phyloP scores from a whole-genome alignment of 2,329 filamentous ascomycete species.

The Hypoxylon sp. region DNA sequence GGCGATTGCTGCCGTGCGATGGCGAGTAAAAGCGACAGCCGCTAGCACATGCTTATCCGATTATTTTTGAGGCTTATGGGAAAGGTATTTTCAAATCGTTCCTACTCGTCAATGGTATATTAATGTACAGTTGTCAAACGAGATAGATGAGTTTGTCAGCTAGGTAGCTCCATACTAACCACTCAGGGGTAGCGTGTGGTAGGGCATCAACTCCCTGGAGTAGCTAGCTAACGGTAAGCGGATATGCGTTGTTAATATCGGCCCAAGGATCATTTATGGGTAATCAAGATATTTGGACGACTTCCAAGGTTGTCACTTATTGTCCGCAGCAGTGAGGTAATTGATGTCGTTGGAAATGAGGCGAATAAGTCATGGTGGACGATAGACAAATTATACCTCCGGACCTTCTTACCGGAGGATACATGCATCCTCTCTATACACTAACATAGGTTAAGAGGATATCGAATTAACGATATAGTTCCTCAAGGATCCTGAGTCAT shows the following conservation, averaged over 20 bases:
- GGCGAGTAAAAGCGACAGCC: constrained; percentile 33
- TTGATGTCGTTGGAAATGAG: constrained; percentile 16
- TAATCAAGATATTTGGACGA: constrained; percentile 7
- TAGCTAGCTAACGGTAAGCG: constrained; percentile 8
- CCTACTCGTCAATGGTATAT: constrained; percentile 16
- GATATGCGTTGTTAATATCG: constrained; percentile 12
- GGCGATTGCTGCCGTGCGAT: constrained; percentile 13
- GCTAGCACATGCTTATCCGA: constrained; percentile 42
- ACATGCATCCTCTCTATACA: not conserved
- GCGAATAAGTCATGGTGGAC: not conserved
- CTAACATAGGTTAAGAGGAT: constrained; percentile 4
- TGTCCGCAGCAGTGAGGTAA: constrained; percentile 20
- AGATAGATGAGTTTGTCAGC: constrained; percentile 20
- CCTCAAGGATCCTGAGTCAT: not conserved
- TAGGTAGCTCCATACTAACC: not conserved
- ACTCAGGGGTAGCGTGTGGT: constrained; percentile 20
- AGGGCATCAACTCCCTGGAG: constrained; percentile 22
- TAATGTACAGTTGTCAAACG: constrained; percentile 17
- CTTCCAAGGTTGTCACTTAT: not conserved
- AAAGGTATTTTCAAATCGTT: constrained; percentile 11
- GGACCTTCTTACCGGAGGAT: not conserved
- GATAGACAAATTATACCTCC: constrained; percentile 8
- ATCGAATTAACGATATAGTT: not conserved
- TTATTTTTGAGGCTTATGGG: constrained; percentile 37
- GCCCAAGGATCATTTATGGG: constrained; percentile 6